Evolutionary conservation across 345 rosid species (phyloP).

Genomic region (Populus nigra): DNA sequence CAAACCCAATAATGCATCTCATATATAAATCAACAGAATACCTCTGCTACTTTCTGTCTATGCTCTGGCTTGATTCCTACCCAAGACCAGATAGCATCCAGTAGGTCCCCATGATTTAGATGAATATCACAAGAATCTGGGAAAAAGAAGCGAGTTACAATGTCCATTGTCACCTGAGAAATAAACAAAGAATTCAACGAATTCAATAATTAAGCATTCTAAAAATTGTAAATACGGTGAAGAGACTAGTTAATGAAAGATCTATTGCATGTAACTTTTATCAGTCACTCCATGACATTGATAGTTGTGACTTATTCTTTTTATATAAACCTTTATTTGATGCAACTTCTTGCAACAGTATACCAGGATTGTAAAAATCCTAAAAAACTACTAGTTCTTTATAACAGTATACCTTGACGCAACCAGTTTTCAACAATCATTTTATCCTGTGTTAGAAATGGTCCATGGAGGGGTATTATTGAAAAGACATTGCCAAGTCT

Average conservation of each 20-base stretch:
- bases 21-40: constrained; percentile 23
- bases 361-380: neutral
- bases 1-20: constrained; percentile 5
- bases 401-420: neutral
- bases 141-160: constrained; percentile 52
- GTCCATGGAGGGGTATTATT: neutral
- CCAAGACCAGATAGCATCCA: constrained; percentile 96
- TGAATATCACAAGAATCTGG: constrained; percentile 74
- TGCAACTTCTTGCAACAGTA: neutral
- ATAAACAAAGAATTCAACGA: constrained; percentile 7
- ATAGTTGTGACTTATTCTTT: neutral
- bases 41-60: constrained; percentile 93
- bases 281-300: neutral
- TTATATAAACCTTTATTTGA: neutral
- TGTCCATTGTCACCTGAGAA: constrained; percentile 73
- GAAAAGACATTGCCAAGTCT: neutral
- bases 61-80: constrained; percentile 83
- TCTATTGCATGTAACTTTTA: neutral
- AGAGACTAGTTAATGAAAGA: neutral
- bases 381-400: neutral
- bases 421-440: neutral
- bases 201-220: neutral
- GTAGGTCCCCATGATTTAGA: constrained; percentile 85
- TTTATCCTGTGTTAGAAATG: neutral
- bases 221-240: neutral